Percentiles rank a stretch among this genome's conserved stretches.
Conservation (phyloP, 2,329 filamentous ascomycete genomes). For the Dactylonectria estremocensis region DNA sequence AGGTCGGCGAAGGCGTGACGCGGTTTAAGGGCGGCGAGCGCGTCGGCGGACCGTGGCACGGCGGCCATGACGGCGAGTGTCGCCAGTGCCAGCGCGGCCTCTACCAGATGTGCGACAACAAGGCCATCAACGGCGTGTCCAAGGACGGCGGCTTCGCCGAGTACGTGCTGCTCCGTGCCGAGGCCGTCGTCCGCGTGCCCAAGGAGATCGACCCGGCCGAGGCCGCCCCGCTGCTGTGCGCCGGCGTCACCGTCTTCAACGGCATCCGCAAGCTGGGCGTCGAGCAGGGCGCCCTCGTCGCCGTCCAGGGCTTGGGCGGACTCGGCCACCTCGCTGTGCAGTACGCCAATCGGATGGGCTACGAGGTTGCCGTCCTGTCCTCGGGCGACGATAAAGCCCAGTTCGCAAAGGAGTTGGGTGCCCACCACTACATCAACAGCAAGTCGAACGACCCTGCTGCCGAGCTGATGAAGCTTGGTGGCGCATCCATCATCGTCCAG, state of each 20-base stretch:
- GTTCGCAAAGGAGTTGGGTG: slow-evolving; percentile 69
- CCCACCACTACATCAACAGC: slow-evolving; percentile 65
- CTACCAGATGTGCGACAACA: slow-evolving; percentile 79
- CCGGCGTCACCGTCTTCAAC: slow-evolving; percentile 77
- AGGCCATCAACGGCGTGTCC: slow-evolving; percentile 75
- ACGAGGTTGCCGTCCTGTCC: slow-evolving; percentile 78
- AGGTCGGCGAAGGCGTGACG: slow-evolving; percentile 70
- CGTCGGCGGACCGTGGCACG: slow-evolving; percentile 68
- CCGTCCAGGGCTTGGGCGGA: slow-evolving; percentile 80
- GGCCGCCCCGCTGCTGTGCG: slow-evolving; percentile 74
- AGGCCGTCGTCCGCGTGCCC: slow-evolving; percentile 73
- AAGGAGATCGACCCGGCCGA: slow-evolving; percentile 65
- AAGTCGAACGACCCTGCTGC: slow-evolving; percentile 64
- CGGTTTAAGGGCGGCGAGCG: slow-evolving; percentile 75
- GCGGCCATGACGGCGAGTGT: slow-evolving; percentile 74
- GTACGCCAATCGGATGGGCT: slow-evolving; percentile 83
- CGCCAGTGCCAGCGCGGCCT: slow-evolving; percentile 73
- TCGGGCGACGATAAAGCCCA: slow-evolving; percentile 76
- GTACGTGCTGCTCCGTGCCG: slow-evolving; percentile 72
- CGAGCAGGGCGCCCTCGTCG: slow-evolving; percentile 67
- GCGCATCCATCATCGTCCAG: slow-evolving; percentile 73
- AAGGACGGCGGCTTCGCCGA: slow-evolving; percentile 78
- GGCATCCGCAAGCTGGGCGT: slow-evolving; percentile 68
- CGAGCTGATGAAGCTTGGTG: slow-evolving; percentile 70
- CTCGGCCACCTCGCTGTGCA: slow-evolving; percentile 85